Conservation (phyloP, 116 monocot genomes). For the Iris pallida region DNA sequence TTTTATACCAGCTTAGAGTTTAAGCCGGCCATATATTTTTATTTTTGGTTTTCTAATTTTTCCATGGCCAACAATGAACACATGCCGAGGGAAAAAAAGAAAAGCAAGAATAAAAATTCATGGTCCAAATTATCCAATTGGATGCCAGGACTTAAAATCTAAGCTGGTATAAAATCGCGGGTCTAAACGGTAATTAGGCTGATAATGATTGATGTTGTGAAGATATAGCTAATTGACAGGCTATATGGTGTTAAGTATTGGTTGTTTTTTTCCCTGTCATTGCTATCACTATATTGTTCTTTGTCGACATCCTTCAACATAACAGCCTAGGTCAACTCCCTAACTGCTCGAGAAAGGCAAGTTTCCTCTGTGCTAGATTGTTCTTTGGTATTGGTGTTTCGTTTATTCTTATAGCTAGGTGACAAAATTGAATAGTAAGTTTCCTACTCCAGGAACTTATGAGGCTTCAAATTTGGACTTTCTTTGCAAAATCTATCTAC, state of each 20-base stretch:
- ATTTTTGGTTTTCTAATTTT: too few relatives aligned
- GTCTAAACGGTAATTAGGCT: too few relatives aligned
- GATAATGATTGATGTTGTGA: neutral
- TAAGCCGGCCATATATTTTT: too few relatives aligned
- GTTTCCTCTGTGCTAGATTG: conserved; percentile 17
- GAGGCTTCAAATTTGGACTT: too few relatives aligned
- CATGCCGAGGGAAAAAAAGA: too few relatives aligned
- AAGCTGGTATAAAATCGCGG: too few relatives aligned
- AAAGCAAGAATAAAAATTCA: too few relatives aligned
- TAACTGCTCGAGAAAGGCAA: conserved; percentile 25
- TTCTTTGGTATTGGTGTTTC: neutral
- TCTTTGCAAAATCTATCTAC: too few relatives aligned
- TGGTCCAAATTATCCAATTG: too few relatives aligned
- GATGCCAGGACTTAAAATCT: too few relatives aligned
- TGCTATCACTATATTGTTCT: neutral
- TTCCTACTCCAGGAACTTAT: neutral
- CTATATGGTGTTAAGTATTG: neutral
- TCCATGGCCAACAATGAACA: too few relatives aligned
- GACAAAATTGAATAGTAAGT: conserved; percentile 3
- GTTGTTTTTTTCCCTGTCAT: neutral
- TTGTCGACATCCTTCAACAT: conserved; percentile 15
- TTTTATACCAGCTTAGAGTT: too few relatives aligned
- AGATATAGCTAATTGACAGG: neutral
- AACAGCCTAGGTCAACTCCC: conserved; percentile 37
- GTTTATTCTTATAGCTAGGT: conserved; percentile 10